These are phyloP conservation scores for Pyrus bretschneideri DNA, from an alignment of 306 rosid species.

Conservation along the genomic window DNA sequence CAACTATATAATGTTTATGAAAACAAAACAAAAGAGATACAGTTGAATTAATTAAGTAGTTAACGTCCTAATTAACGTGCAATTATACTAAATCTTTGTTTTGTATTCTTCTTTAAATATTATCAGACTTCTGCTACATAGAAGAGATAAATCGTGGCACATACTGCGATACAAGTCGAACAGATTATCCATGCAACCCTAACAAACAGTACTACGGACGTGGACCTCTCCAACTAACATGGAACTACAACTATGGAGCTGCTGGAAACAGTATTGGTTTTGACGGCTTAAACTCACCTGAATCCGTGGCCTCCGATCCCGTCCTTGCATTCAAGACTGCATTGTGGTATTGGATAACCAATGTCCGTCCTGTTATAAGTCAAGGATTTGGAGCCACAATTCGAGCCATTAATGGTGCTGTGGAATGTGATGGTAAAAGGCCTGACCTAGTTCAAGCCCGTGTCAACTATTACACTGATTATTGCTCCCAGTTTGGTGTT, in stretches of 20 bases:
- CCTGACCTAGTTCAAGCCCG: constrained; percentile 14
- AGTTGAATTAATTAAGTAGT: too few relatives aligned
- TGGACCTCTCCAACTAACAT: constrained; percentile 22
- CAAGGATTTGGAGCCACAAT: constrained; percentile 33
- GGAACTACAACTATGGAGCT: constrained; percentile 27
- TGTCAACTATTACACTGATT: constrained; percentile 3
- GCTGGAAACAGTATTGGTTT: constrained; percentile 9
- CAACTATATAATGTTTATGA: too few relatives aligned
- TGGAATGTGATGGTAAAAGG: constrained; percentile 11
- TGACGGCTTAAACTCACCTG: constrained; percentile 15
- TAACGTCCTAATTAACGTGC: too few relatives aligned
- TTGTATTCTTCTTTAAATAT: background rate
- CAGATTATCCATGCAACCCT: constrained; percentile 22
- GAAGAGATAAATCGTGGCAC: background rate
- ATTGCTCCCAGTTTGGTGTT: constrained; percentile 17
- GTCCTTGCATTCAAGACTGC: constrained; percentile 10
- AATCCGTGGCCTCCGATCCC: constrained; percentile 7
- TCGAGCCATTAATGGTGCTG: constrained; percentile 11
- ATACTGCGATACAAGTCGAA: background rate
- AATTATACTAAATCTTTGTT: background rate
- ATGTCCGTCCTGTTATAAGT: background rate
- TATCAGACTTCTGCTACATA: constrained; percentile 9
- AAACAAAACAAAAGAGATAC: too few relatives aligned
- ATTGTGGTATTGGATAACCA: constrained; percentile 27
- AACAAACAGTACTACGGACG: constrained; percentile 14